These are phyloP conservation scores for Persicaria maculosa DNA, from an alignment of 148 eudicot genomes.

Conservation along the genomic window DNA sequence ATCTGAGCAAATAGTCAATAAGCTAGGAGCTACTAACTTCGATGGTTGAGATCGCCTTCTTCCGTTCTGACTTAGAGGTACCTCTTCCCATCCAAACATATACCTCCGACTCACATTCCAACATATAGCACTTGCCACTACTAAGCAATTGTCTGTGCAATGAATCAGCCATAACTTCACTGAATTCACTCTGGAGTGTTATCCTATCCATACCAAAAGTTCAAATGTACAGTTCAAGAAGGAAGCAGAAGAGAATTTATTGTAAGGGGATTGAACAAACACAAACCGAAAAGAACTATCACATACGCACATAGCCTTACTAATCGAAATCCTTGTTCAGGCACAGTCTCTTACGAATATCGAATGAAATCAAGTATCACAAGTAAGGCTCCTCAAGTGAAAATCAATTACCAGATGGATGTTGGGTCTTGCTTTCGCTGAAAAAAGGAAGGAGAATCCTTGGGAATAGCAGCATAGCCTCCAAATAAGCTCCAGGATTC, in stretches of 20 bases:
- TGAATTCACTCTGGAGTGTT: slow-evolving; percentile 26
- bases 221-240: neutral
- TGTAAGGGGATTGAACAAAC: neutral
- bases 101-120: slow-evolving; percentile 57
- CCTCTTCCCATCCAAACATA: slow-evolving; percentile 72
- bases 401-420: slow-evolving; percentile 29
- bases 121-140: slow-evolving; percentile 55
- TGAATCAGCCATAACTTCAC: slow-evolving; percentile 22
- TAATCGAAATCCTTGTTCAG: neutral
- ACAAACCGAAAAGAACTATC: neutral
- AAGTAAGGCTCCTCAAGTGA: neutral
- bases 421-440: slow-evolving; percentile 18
- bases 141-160: slow-evolving; percentile 41
- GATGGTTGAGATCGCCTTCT: slow-evolving; percentile 41
- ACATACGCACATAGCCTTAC: neutral
- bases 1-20: too few species aligned
- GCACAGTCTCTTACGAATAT: neutral
- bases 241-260: neutral
- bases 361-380: neutral
- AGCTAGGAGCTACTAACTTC: slow-evolving; percentile 34
- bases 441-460: slow-evolving; percentile 28
- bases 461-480: slow-evolving; percentile 82
- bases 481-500: slow-evolving; percentile 83
- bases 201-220: slow-evolving; percentile 20
- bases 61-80: slow-evolving; percentile 50